Percentiles rank a stretch among this genome's conserved stretches.
These are phyloP conservation scores for Triticum monococcum DNA, from an alignment of 176 grass and related monocot species.

Conservation along the genomic window DNA sequence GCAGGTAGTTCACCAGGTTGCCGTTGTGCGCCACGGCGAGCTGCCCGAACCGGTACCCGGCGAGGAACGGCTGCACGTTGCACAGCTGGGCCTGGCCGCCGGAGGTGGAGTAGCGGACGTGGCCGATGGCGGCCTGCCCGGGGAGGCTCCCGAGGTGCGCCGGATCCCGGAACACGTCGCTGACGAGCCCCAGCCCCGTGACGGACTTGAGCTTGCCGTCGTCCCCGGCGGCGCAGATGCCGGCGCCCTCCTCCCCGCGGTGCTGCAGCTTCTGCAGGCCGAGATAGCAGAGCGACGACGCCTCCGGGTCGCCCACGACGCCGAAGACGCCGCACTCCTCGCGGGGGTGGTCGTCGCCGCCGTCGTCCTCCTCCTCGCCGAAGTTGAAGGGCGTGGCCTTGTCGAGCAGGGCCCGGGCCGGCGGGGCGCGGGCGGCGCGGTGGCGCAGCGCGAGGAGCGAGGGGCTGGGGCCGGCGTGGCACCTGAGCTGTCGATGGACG, in stretches of 20 bases:
- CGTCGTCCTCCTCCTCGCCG: constrained; percentile 41
- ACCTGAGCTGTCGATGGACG: background rate
- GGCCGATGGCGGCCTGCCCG: constrained; percentile 62
- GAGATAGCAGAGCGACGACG: constrained; percentile 64
- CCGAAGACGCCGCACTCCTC: constrained; percentile 95
- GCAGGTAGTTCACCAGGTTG: constrained; percentile 76
- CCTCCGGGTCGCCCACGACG: constrained; percentile 83
- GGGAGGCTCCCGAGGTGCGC: constrained; percentile 50
- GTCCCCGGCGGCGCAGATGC: constrained; percentile 56
- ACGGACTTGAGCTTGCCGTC: constrained; percentile 46
- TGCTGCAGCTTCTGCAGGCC: constrained; percentile 93
- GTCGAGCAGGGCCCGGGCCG: background rate
- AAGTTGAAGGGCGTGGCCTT: constrained; percentile 32
- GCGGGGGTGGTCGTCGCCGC: constrained; percentile 65
- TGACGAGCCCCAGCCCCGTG: constrained; percentile 76
- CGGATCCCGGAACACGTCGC: constrained; percentile 70
- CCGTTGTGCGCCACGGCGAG: constrained; percentile 89
- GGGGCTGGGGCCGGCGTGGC: background rate
- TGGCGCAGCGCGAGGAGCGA: constrained; percentile 16
- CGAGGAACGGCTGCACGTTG: constrained; percentile 96
- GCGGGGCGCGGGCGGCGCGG: constrained; percentile 7
- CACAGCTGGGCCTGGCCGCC: constrained; percentile 42
- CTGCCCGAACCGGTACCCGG: constrained; percentile 76
- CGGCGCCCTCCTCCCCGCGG: constrained; percentile 84
- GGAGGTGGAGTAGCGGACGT: constrained; percentile 85